These are phyloP conservation scores for Lipomyces mesembrius DNA, from an alignment of 805 yeast genomes.

Conservation along the genomic window DNA sequence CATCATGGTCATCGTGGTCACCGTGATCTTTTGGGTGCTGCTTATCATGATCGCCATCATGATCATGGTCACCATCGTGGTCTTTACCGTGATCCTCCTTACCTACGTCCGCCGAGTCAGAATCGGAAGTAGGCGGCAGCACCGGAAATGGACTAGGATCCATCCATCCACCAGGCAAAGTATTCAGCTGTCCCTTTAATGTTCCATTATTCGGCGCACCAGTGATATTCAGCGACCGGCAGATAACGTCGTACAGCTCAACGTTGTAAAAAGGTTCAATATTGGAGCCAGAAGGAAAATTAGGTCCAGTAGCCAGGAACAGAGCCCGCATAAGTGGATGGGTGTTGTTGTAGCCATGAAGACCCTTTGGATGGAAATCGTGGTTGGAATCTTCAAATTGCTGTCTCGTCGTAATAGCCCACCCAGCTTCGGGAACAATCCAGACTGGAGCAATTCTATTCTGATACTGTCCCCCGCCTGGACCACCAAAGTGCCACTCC, in stretches of 20 bases:
- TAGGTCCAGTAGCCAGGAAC: constrained; percentile 82
- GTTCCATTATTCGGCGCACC: constrained; percentile 68
- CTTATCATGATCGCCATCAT: neutral
- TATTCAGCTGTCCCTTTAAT: constrained; percentile 36
- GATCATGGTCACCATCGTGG: neutral
- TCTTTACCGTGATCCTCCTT: too few relatives aligned
- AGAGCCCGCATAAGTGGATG: constrained; percentile 71
- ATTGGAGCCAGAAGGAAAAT: constrained; percentile 54
- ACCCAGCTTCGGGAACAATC: constrained; percentile 84
- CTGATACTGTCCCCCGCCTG: constrained; percentile 49
- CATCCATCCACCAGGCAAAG: constrained; percentile 40
- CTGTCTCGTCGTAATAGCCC: constrained; percentile 66
- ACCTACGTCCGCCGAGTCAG: neutral
- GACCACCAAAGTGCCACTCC: constrained; percentile 63
- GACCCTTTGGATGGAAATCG: constrained; percentile 69
- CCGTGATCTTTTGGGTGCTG: neutral
- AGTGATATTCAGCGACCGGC: constrained; percentile 60
- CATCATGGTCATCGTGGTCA: neutral
- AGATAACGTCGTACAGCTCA: constrained; percentile 74
- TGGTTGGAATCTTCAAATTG: constrained; percentile 56
- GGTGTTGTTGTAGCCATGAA: constrained; percentile 80
- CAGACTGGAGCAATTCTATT: constrained; percentile 82
- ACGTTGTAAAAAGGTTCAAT: constrained; percentile 70
- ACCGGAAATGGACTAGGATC: constrained; percentile 35
- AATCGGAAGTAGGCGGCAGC: neutral